Evolutionary conservation across 192 early-diverging fungal species (phyloP).

Genomic region (Backusella macrospora): DNA sequence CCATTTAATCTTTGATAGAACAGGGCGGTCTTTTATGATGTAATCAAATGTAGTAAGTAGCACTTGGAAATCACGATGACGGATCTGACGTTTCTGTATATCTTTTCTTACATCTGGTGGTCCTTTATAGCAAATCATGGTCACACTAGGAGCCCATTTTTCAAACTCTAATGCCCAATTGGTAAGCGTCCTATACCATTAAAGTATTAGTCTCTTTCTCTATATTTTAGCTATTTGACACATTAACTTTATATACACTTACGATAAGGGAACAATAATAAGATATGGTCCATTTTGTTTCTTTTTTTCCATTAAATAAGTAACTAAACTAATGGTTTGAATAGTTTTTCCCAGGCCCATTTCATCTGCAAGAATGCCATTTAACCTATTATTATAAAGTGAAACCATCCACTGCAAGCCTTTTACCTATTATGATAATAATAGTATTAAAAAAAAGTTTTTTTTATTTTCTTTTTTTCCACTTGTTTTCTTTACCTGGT

Average conservation of each 20-base stretch:
- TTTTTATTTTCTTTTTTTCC: no score
- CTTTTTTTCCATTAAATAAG: slow-evolving; percentile 94
- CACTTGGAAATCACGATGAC: slow-evolving; percentile 86
- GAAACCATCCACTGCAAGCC: slow-evolving; percentile 99
- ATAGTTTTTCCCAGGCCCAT: slow-evolving; percentile 92
- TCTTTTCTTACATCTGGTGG: slow-evolving; percentile 73
- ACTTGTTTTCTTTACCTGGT: slow-evolving; percentile 58
- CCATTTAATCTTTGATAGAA: slow-evolving; percentile 91
- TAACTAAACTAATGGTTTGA: slow-evolving; percentile 95
- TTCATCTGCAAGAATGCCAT: slow-evolving; percentile 97
- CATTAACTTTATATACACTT: slow-evolving; percentile 29
- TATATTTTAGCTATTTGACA: neutral
- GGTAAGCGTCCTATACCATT: slow-evolving; percentile 70
- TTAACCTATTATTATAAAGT: slow-evolving; percentile 96
- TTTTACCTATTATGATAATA: slow-evolving; percentile 56
- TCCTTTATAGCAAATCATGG: slow-evolving; percentile 93
- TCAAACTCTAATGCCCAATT: slow-evolving; percentile 99
- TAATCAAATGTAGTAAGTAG: slow-evolving; percentile 97
- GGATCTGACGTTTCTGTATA: slow-evolving; percentile 72
- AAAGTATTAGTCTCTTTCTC: neutral
- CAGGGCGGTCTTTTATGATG: slow-evolving; percentile 88
- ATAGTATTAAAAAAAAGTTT: no score
- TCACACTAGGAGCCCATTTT: slow-evolving; percentile 93
- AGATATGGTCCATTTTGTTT: slow-evolving; percentile 91
- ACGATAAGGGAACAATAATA: slow-evolving; percentile 95